Base-by-base conservation (phyloP, 1,284 basidiomycete species). In the Thelephora terrestris region DNA sequence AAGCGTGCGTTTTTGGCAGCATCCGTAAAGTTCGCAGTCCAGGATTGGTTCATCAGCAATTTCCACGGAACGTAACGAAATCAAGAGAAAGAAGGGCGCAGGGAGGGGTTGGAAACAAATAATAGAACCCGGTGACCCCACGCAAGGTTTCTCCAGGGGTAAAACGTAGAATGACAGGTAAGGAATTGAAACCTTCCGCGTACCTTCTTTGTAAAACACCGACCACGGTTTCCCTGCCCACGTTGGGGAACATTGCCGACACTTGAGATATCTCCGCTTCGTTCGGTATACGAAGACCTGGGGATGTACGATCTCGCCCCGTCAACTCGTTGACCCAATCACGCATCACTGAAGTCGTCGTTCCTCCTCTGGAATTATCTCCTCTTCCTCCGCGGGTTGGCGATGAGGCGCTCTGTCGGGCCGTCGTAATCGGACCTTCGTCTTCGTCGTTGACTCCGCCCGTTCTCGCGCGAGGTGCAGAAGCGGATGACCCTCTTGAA, bases 281-380 rank as follows among this genome's bases (percentile, higher is more conserved):
- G 37, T 73, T 74, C 2, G 89, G 85, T 14, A 81, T 79, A 43
- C 85, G 75, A 47, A 87, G 71, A 48, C 47, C 56, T 48, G 58
- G 74, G 63, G 45, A 75, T 71, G 40, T 73, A 61, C 54, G 43
- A 10, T 59, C 55, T 7, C 81, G 67, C 4, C 85, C 87, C 2
- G 85, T 85, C 54, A 91, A 64, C 57, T 85, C 85, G 52, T 84
- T 75, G 34, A 91, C 83, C 85, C 87, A 91, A 59, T 88, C 84
- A 43, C 85, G 78, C 63, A 92, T 71, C 25, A 85, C 81, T 3
- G 79, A 81, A 37, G 63, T 42, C 14, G 61, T 12, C 54, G 51
- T 17, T 53, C 53, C 45, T 46, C 48, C 25, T 49, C 53, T 12
- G 52, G 44, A 5, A 57, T 51, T 1, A 46, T 50, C 24, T 47